Evolutionary conservation across 805 yeast species (phyloP).

Genomic region (Metschnikowia amazonensis): DNA sequence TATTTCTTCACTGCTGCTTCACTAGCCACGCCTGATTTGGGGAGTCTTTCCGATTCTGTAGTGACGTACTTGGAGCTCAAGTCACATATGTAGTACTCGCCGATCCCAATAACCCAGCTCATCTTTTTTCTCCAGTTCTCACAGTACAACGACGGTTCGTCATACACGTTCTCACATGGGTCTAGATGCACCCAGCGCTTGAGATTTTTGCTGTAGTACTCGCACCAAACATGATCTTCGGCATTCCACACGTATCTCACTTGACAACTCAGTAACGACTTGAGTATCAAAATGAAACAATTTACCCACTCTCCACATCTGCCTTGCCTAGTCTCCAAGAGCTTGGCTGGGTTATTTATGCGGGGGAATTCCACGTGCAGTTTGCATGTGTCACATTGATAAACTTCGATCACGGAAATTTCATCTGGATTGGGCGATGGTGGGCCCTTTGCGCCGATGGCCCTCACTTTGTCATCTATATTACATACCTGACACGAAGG

Average conservation of each 20-base stretch:
- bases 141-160: constrained; percentile 73
- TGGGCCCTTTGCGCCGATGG: constrained; percentile 41
- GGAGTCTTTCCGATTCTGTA: constrained; percentile 23
- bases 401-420: constrained; percentile 62
- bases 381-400: constrained; percentile 54
- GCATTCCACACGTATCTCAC: constrained; percentile 75
- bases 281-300: constrained; percentile 66
- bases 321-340: constrained; percentile 63
- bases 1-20: constrained; percentile 8
- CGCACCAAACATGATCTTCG: constrained; percentile 98
- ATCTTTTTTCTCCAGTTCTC: constrained; percentile 91
- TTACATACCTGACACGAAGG: constrained; percentile 60
- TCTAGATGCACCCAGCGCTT: constrained; percentile 85
- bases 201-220: constrained; percentile 60
- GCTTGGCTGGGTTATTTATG: constrained; percentile 60
- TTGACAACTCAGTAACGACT: constrained; percentile 48
- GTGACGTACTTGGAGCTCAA: constrained; percentile 66
- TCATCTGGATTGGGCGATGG: constrained; percentile 28
- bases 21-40: constrained; percentile 13
- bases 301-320: constrained; percentile 97
- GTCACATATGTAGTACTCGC: constrained; percentile 60
- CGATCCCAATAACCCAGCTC: constrained; percentile 80
- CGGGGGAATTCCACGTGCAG: constrained; percentile 62
- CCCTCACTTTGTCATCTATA: constrained; percentile 35
- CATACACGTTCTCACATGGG: constrained; percentile 81